phyloP scores from a whole-genome alignment of 495 filamentous ascomycete species.

The Mytilinidion resinicola region DNA sequence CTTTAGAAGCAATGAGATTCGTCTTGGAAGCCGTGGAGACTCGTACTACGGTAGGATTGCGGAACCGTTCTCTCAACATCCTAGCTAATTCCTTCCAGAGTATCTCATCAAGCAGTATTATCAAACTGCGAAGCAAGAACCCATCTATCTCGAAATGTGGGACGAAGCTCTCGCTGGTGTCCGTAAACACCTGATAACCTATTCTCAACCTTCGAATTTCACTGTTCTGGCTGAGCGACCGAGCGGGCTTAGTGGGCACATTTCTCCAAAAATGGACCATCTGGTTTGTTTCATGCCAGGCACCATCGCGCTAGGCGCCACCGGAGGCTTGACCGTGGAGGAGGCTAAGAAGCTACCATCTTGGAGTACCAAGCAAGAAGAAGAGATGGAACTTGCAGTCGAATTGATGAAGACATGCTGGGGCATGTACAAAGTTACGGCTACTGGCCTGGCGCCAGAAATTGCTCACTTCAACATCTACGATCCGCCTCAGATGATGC shows the following conservation, averaged over 20 bases:
- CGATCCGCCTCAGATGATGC: slow-evolving; percentile 53
- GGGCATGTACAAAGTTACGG: slow-evolving; percentile 86
- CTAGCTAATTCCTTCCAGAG: slow-evolving; percentile 42
- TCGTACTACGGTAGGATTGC: slow-evolving; percentile 73
- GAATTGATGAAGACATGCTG: slow-evolving; percentile 97
- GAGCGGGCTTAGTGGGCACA: slow-evolving; percentile 53
- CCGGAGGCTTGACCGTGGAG: slow-evolving; percentile 64
- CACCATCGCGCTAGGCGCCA: slow-evolving; percentile 84
- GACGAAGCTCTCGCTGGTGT: slow-evolving; percentile 77
- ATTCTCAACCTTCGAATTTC: slow-evolving; percentile 70
- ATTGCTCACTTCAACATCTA: slow-evolving; percentile 82
- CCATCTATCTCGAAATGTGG: slow-evolving; percentile 88
- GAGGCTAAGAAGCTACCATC: slow-evolving; percentile 62
- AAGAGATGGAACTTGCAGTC: slow-evolving; percentile 73
- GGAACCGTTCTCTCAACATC: background rate
- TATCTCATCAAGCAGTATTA: slow-evolving; percentile 96
- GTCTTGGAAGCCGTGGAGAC: slow-evolving; percentile 87
- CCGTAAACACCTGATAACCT: slow-evolving; percentile 84
- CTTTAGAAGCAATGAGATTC: slow-evolving; percentile 79
- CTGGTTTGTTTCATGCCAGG: slow-evolving; percentile 96
- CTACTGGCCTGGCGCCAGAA: slow-evolving; percentile 84
- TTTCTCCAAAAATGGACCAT: slow-evolving; percentile 95
- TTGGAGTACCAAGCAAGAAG: slow-evolving; percentile 76
- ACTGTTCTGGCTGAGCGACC: slow-evolving; percentile 86
- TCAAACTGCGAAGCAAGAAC: slow-evolving; percentile 81